These are phyloP conservation scores for Trichoderma endophyticum DNA, from an alignment of 2,329 filamentous ascomycete species.

Conservation along the genomic window DNA sequence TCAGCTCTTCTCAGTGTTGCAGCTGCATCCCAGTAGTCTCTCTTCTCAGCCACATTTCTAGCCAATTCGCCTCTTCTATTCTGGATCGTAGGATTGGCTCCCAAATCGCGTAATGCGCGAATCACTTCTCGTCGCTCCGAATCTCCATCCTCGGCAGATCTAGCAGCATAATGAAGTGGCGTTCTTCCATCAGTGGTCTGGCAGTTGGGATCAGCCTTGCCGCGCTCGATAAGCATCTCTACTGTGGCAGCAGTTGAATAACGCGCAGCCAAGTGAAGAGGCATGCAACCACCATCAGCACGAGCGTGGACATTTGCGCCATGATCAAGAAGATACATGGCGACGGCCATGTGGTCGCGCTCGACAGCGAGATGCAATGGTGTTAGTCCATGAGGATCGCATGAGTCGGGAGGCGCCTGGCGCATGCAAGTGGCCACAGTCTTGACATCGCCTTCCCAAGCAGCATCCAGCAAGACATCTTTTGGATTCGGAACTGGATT, in stretches of 20 bases:
- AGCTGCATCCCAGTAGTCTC: constrained; percentile 33
- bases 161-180: constrained; percentile 33
- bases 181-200: constrained; percentile 31
- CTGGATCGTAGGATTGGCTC: constrained; percentile 29
- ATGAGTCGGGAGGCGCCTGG: constrained; percentile 25
- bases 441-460: constrained; percentile 34
- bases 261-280: constrained; percentile 32
- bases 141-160: constrained; percentile 30
- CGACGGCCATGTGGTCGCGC: constrained; percentile 32
- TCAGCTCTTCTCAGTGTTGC: constrained; percentile 33
- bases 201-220: constrained; percentile 29
- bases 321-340: constrained; percentile 33
- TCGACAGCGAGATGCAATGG: constrained; percentile 32
- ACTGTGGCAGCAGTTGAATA: constrained; percentile 31
- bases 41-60: constrained; percentile 32
- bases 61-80: constrained; percentile 29
- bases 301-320: constrained; percentile 27
- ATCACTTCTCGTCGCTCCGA: constrained; percentile 33
- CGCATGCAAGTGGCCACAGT: constrained; percentile 26
- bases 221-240: constrained; percentile 32
- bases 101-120: constrained; percentile 29
- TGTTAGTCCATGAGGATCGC: constrained; percentile 31
- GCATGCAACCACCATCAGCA: constrained; percentile 31
- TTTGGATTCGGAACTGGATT: constrained; percentile 18
- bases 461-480: constrained; percentile 30